phyloP scores from a whole-genome alignment of 1,139 yeast genomes.

The Suhomyces chickasaworum region DNA sequence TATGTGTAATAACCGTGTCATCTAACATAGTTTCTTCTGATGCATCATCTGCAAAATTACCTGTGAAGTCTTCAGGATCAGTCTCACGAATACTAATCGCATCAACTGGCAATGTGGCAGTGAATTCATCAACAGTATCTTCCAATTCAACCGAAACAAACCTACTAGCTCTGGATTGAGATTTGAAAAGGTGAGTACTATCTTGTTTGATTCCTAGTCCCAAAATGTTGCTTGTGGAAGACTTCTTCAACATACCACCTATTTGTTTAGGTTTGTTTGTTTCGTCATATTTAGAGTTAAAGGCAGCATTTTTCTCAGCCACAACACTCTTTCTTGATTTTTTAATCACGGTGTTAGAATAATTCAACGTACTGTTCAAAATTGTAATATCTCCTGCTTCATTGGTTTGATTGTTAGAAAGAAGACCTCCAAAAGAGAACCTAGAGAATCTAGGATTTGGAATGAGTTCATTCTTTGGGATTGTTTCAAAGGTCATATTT shows the following conservation, averaged over 20 bases:
- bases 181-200: slow-evolving; percentile 10
- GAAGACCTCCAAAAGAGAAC: slow-evolving; percentile 45
- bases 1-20: slow-evolving; percentile 20
- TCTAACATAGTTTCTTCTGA: slow-evolving; percentile 29
- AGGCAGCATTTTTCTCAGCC: slow-evolving; percentile 11
- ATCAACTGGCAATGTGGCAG: slow-evolving; percentile 11
- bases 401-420: slow-evolving; percentile 19
- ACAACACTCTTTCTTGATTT: slow-evolving; percentile 16
- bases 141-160: slow-evolving; percentile 13
- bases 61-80: slow-evolving; percentile 19
- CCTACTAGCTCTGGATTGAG: slow-evolving; percentile 9
- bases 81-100: slow-evolving; percentile 13
- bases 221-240: slow-evolving; percentile 28
- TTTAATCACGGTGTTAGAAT: slow-evolving; percentile 33
- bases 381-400: slow-evolving; percentile 35
- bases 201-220: slow-evolving; percentile 35
- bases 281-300: slow-evolving; percentile 8
- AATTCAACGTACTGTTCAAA: slow-evolving; percentile 28
- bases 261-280: slow-evolving; percentile 12
- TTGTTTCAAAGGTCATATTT: slow-evolving; percentile 12
- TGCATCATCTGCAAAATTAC: slow-evolving; percentile 22
- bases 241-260: slow-evolving; percentile 26
- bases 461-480: slow-evolving; percentile 27
- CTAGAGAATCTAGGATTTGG: slow-evolving; percentile 51
- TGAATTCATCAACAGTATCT: slow-evolving; percentile 12